These are phyloP conservation scores for Hirschfeldia incana DNA, from an alignment of 345 rosid genomes.

Conservation along the genomic window DNA sequence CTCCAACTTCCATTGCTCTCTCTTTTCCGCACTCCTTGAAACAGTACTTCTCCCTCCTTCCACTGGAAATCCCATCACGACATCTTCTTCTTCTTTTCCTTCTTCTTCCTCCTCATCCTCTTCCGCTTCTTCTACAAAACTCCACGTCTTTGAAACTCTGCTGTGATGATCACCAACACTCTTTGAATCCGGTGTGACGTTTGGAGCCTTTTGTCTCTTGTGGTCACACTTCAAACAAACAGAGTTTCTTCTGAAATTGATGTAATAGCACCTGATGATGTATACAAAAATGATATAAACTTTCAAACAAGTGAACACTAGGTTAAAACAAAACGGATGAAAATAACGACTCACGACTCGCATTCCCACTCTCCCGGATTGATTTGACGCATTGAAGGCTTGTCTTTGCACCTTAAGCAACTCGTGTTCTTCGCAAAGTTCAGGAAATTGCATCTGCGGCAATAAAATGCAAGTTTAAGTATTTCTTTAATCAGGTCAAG, in stretches of 20 bases:
- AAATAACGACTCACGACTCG: constrained; percentile 65
- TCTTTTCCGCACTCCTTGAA: constrained; percentile 44
- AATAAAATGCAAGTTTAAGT: constrained; percentile 18
- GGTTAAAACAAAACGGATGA: neutral
- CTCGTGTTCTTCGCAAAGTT: constrained; percentile 83
- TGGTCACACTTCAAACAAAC: constrained; percentile 87
- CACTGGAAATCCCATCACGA: constrained; percentile 55
- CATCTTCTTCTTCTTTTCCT: constrained; percentile 38
- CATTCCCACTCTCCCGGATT: constrained; percentile 98
- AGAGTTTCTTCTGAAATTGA: constrained; percentile 78
- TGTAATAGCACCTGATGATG: constrained; percentile 64
- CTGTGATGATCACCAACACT: constrained; percentile 1
- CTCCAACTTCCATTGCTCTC: constrained; percentile 58
- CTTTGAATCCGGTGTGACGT: constrained; percentile 26
- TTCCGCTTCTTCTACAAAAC: constrained; percentile 49
- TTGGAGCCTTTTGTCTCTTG: constrained; percentile 58
- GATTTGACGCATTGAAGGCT: constrained; percentile 70
- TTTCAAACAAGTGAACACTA: neutral
- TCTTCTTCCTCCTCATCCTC: constrained; percentile 16
- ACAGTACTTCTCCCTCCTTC: constrained; percentile 57
- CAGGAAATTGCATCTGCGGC: constrained; percentile 73
- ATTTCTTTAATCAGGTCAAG: neutral
- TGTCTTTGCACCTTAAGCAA: constrained; percentile 76
- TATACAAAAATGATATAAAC: neutral
- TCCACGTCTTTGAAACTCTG: constrained; percentile 47